These are phyloP conservation scores for Detonula confervacea DNA, from an alignment of 352 stramenopile species.

Conservation along the genomic window DNA sequence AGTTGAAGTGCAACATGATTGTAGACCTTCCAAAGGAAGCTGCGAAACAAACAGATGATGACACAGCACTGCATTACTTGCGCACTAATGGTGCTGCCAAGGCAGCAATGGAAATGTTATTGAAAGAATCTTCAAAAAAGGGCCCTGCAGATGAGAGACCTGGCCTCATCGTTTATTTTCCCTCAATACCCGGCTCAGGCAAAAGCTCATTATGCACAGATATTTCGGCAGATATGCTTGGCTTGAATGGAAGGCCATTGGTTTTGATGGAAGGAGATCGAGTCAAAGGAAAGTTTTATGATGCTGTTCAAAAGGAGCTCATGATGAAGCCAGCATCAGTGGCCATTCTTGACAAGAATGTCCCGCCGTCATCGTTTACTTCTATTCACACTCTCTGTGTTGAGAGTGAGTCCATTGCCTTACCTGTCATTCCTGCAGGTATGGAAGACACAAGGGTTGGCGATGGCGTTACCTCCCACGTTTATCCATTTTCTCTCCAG, in stretches of 20 bases:
- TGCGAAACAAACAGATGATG: not conserved
- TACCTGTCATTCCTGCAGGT: slow-evolving; percentile 65
- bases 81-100: slow-evolving; percentile 7
- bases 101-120: slow-evolving; percentile 14
- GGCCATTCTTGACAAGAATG: slow-evolving; percentile 81
- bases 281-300: slow-evolving; percentile 74
- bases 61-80: slow-evolving; percentile 29
- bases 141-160: slow-evolving; percentile 27
- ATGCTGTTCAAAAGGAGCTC: slow-evolving; percentile 45
- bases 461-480: slow-evolving; percentile 36
- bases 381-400: slow-evolving; percentile 51
- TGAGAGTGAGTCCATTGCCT: slow-evolving; percentile 47
- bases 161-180: slow-evolving; percentile 79
- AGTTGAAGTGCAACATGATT: slow-evolving; percentile 40
- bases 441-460: slow-evolving; percentile 35
- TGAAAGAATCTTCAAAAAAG: slow-evolving; percentile 19
- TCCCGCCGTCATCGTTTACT: slow-evolving; percentile 60
- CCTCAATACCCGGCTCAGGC: slow-evolving; percentile 75
- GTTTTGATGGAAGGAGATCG: slow-evolving; percentile 65
- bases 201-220: slow-evolving; percentile 71
- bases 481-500: slow-evolving; percentile 79
- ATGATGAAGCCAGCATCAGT: slow-evolving; percentile 49
- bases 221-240: slow-evolving; percentile 25
- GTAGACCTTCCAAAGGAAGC: slow-evolving; percentile 34
- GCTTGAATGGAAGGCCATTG: slow-evolving; percentile 38